phyloP scores from a whole-genome alignment of 805 yeast genomes.

The Candida suzukii region DNA sequence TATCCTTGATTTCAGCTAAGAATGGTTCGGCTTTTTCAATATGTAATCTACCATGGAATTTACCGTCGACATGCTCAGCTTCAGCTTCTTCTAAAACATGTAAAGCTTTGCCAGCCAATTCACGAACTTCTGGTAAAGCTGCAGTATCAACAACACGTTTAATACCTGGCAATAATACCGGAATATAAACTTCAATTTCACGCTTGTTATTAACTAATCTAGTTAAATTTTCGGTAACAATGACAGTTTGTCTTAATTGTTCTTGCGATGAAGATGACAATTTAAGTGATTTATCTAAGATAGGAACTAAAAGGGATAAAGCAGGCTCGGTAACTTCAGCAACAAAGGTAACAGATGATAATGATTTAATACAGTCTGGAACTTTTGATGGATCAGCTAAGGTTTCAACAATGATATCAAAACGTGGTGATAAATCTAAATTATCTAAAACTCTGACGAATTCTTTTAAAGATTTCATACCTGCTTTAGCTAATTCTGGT shows the following conservation, averaged over 20 bases:
- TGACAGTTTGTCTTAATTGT: conserved; percentile 93
- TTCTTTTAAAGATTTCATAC: conserved; percentile 58
- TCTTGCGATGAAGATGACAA: conserved; percentile 89
- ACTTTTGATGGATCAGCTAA: conserved; percentile 86
- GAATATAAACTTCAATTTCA: conserved; percentile 85
- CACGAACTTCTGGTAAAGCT: conserved; percentile 93
- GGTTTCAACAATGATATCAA: conserved; percentile 77
- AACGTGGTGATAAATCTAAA: conserved; percentile 83
- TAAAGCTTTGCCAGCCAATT: conserved; percentile 81
- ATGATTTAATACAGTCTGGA: conserved; percentile 79
- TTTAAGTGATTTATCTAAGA: conserved; percentile 80
- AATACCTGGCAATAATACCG: conserved; percentile 85
- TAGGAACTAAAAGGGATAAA: conserved; percentile 83
- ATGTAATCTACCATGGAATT: conserved; percentile 69
- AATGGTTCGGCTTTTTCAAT: conserved; percentile 45
- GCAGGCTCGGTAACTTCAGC: conserved; percentile 99
- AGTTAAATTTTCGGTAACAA: conserved; percentile 91
- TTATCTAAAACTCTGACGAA: conserved; percentile 85
- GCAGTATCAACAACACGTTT: conserved; percentile 84
- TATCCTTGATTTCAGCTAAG: conserved; percentile 22
- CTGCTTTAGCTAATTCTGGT: conserved; percentile 89
- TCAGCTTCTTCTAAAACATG: conserved; percentile 78
- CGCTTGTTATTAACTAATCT: conserved; percentile 89
- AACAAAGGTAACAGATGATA: conserved; percentile 92
- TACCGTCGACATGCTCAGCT: conserved; percentile 57